Base-by-base conservation (phyloP, 2,329 filamentous ascomycete genomes). In the Epichloe gansuensis region DNA sequence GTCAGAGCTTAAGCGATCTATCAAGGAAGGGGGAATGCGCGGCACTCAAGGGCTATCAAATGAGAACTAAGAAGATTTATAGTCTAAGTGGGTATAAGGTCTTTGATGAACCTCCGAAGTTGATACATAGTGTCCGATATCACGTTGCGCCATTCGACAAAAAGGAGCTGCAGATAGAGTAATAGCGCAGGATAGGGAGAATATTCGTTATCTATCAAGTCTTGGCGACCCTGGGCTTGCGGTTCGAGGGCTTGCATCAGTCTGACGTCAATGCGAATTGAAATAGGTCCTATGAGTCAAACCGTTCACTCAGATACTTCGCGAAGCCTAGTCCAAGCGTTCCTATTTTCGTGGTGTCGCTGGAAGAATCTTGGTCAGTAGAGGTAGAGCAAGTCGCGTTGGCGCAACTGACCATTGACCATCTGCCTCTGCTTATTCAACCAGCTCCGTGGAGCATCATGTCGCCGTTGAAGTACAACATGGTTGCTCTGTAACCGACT, bases 401-500 rank as follows among this genome's bases (percentile, higher is more conserved):
- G 65, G 63, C 62, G 63, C 67, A 69, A 71, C 68, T 69, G 66
- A 80, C 75, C 75, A 67, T 83, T 83, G 59, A 85, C 80, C 73
- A 83, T 75, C 64, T 82, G 80, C 64, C 88, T 79, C 75, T 93
- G 88, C 73, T 87, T 90, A 62, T 87, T 87, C 60, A 94, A 71
- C 86, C 87, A 94, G 69, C 86, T 91, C 69, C 82, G 85, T 13
- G 87, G 85, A 59, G 79, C 78, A 60, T 91, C 86, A 60, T 81
- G 81, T 59, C 86, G 77, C 58, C 88, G 75, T 63, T 90, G 85
- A 56, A 94, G 70, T 52, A 88, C 81, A 43, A 91, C 84, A 56
- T 87, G 86, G 65, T 91, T 91, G 71, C 86, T 90, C 69, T 93
- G 88, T 59, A 94, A 69, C 50, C 88, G 77, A 63, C 77, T 83